Evolutionary conservation across 164 flowering plant species (phyloP), one percentile per base, ranked within the genome.

Genomic region (Aristolochia contorta): DNA sequence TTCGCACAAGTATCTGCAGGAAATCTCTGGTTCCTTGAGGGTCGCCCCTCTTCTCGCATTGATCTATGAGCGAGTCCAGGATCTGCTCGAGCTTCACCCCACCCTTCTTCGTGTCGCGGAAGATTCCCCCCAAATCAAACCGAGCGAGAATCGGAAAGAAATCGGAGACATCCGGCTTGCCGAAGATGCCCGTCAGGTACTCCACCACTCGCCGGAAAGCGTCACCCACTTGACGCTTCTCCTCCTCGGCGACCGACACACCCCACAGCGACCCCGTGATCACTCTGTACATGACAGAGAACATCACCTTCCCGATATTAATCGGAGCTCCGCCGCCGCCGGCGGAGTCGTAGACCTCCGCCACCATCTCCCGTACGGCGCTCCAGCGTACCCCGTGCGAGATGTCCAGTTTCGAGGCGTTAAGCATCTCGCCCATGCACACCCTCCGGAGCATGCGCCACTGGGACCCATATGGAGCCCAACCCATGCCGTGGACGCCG

Each of bases 111-210:
- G 45, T 24, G 14, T 54, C 18, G 55, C 62, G 62, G 37, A 56
- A 74, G 2, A 74, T 19, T 0, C 78, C 78, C 48, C 74, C 74
- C 6, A 74, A 2, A 55, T 74, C 81, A 50, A 74, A 72, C 65
- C 50, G 16, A 0, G 71, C 62, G 9, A 77, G 67, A 41, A 52
- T 23, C 0, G 78, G 74, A 45, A 67, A 70, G 4, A 72, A 47
- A 51, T 78, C 73, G 0, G 75, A 78, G 32, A 77, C 41, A 24
- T 77, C 72, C 1, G 71, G 62, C 43, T 53, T 54, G 6, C 61
- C 45, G 15, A 61, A 10, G 16, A 61, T 7, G 37, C 57, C 63
- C 15, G 25, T 33, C 12, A 62, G 49, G 41, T 67, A 24, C 6
- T 16, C 16, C 15, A 63, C 24, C 41, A 48, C 63, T 13, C 22